Percentiles rank a stretch among this genome's conserved stretches.
phyloP scores from a whole-genome alignment of 805 yeast genomes.

The Sugiyamaella floridensis region DNA sequence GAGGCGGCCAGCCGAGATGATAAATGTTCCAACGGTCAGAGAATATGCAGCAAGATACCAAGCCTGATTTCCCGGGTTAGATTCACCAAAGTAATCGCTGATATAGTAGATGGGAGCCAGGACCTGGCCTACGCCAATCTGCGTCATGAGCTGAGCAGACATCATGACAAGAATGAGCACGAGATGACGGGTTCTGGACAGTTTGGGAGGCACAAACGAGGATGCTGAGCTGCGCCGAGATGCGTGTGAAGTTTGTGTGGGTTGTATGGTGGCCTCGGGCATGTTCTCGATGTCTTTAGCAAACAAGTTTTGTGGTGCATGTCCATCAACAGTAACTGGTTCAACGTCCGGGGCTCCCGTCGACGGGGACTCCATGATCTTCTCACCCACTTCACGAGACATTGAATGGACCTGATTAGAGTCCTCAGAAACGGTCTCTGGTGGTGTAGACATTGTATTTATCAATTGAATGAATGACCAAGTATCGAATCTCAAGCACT shows the following conservation, averaged over 20 bases:
- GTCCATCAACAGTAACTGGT: too few relatives aligned
- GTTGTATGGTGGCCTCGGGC: too few relatives aligned
- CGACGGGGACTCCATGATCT: too few relatives aligned
- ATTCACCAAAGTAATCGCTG: slow-evolving; percentile 26
- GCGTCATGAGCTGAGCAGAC: slow-evolving; percentile 35
- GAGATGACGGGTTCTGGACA: slow-evolving; percentile 13
- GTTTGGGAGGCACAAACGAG: background rate
- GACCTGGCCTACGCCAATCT: slow-evolving; percentile 33
- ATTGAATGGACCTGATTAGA: too few relatives aligned
- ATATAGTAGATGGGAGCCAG: slow-evolving; percentile 28
- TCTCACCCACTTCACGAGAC: too few relatives aligned
- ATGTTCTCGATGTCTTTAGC: too few relatives aligned
- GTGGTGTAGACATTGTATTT: too few relatives aligned
- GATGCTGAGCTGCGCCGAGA: background rate
- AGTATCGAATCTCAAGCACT: too few relatives aligned
- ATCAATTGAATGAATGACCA: too few relatives aligned
- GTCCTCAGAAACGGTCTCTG: too few relatives aligned
- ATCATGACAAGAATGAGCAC: slow-evolving; percentile 24
- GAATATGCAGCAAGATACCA: slow-evolving; percentile 74
- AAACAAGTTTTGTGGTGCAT: too few relatives aligned
- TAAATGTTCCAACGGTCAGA: slow-evolving; percentile 65
- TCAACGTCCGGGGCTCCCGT: too few relatives aligned
- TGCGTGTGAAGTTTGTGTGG: background rate
- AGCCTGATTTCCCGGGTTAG: slow-evolving; percentile 31
- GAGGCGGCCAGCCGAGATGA: slow-evolving; percentile 57